Base-by-base conservation (phyloP, 1,284 basidiomycete species). In the Filobasidium uniguttulatum region DNA sequence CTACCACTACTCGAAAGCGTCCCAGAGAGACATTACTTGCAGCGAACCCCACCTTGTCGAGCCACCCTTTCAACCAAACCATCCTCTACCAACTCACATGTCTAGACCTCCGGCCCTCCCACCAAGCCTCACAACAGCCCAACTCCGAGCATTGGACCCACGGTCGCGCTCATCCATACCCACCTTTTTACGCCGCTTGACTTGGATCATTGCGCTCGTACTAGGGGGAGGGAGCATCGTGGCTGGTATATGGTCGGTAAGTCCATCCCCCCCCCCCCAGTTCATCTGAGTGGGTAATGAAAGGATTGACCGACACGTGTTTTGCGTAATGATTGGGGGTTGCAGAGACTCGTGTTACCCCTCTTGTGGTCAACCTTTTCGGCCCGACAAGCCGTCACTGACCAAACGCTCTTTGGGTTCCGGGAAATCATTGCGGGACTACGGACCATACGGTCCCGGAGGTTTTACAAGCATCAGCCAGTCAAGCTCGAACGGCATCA, bases 351-450 rank as follows among this genome's bases (percentile, higher is more conserved):
- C 55, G 52, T 70, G 29, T 56, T 70, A 0, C 68, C 68, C 1
- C 59, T 67, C 1, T 54, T 70, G 14, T 66, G 68, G 46, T 60
- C 67, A 4, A 60, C 59, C 7, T 68, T 65, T 53, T 62, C 62
- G 0, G 68, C 68, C 3, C 52, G 67, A 23, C 56, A 60, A 38
- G 66, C 61, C 3, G 37, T 70, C 22, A 57, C 60, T 5, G 59
- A 60, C 17, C 60, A 64, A 22, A 67, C 68, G 51, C 36, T 56
- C 19, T 23, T 28, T n/a, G 41, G 38, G n/a, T 26, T 56, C 25
- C 33, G 44, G 23, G n/a, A 26, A 1, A 47, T 56, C n/a, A 36
- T 46, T 5, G 15, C 20, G 19, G 30, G 22, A 19, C 31, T 55
- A 2, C 20, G 17, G 12, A 15, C 23, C 2, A 50, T 55, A 19